A percentile compares a stretch with the other conserved stretches of the same genome.
phyloP scores from a whole-genome alignment of 2,329 filamentous ascomycete genomes.

The Cryphonectria japonica region DNA sequence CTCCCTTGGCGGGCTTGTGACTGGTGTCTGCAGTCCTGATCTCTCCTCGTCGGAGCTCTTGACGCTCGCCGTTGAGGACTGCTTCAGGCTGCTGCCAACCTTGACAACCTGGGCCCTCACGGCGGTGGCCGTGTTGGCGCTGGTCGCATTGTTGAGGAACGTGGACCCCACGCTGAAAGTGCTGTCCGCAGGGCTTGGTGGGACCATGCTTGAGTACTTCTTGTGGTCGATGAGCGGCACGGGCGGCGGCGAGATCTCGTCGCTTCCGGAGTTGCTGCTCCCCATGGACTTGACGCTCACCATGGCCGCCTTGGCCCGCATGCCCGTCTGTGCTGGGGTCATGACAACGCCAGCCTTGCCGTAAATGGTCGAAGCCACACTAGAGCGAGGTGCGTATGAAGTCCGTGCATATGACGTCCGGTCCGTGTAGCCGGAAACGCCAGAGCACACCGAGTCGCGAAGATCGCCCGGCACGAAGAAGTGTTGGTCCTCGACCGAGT shows the following conservation, averaged over 20 bases:
- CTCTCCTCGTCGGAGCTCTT: slow-evolving; percentile 34
- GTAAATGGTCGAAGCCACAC: slow-evolving; percentile 92
- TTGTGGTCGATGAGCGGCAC: slow-evolving; percentile 73
- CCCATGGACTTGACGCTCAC: slow-evolving; percentile 83
- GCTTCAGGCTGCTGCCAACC: slow-evolving; percentile 57
- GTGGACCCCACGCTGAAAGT: slow-evolving; percentile 71
- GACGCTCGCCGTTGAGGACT: slow-evolving; percentile 42
- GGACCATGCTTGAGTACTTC: slow-evolving; percentile 55
- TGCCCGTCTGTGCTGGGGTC: slow-evolving; percentile 82
- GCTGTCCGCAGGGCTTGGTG: slow-evolving; percentile 56
- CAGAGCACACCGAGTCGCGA: slow-evolving; percentile 88
- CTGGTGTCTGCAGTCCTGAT: slow-evolving; percentile 44
- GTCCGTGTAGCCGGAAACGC: slow-evolving; percentile 66
- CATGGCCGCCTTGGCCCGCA: slow-evolving; percentile 86
- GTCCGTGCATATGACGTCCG: slow-evolving; percentile 64
- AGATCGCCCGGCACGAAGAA: slow-evolving; percentile 93
- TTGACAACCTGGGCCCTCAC: slow-evolving; percentile 62
- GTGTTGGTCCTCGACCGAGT: slow-evolving; percentile 74
- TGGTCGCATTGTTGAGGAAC: slow-evolving; percentile 66
- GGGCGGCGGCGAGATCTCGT: slow-evolving; percentile 62
- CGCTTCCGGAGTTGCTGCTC: slow-evolving; percentile 55
- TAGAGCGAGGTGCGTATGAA: slow-evolving; percentile 65
- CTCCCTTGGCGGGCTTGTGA: slow-evolving; percentile 53
- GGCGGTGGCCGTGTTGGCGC: slow-evolving; percentile 57
- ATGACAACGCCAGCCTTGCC: slow-evolving; percentile 85